Evolutionary conservation across 2,329 filamentous ascomycete genomes (phyloP), one percentile per base, ranked within the genome.

Genomic region (Paecilomyces sp.): DNA sequence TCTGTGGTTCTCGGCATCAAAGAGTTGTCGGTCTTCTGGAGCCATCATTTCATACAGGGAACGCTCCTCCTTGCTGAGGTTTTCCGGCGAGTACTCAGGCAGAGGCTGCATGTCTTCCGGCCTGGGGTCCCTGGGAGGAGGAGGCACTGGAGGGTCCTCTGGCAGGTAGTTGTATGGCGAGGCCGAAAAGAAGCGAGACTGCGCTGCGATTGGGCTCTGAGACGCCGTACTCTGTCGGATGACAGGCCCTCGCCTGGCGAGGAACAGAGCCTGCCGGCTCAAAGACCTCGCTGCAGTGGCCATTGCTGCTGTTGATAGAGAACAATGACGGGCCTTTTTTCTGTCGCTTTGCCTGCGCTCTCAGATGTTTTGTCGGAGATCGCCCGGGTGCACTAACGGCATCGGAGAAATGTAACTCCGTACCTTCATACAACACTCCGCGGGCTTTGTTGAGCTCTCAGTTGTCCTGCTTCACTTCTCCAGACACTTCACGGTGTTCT

Each of bases 31-130:
- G 31, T 77, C 72, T 56, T 74, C 71, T 6, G 74, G 72, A 8
- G 72, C 66, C 66, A 76, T 62, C 67, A 74, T 63, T 55, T 76
- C 73, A 54, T 76, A 76, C 70, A 72, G 72, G 4, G 70, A 72
- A 54, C 71, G 71, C 58, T 73, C 69, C 59, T 72, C 68, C 55
- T 69, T 65, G 34, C 60, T 68, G 12, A 76, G 64, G 2, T 67
- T 60, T 9, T 75, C 71, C 25, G 71, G 68, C 18, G 74, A 75
- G 63, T 76, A 76, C 36, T 74, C 73, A 12, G 73, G 67, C 59
- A 69, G 58, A 15, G 65, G 57, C 28, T 69, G 69, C 57, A 68
- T 62, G 22, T 74, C 70, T 41, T 71, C 66, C 34, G 70, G 63
- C 36, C 61, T 62, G 58, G 66, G 66, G 13, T 70, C 68, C 60